Evolutionary conservation across 2,329 filamentous ascomycete species (phyloP), one percentile per base, ranked within the genome.

Genomic region (Colletotrichum chlorophyti): DNA sequence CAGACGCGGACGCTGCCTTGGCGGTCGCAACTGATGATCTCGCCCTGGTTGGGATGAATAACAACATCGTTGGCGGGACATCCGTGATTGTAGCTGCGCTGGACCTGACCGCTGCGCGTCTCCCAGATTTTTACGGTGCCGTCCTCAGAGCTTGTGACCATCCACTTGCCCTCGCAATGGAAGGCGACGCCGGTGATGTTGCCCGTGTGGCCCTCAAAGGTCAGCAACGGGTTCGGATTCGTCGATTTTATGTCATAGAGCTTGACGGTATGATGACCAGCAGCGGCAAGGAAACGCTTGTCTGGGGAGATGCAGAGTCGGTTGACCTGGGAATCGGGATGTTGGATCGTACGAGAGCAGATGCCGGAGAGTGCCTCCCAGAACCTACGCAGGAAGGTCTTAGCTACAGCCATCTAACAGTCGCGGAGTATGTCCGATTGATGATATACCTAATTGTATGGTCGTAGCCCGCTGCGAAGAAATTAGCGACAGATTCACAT

Each of bases 121-220:
- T 97, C 94, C 93, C 93, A 97, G 63, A 97, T 96, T 81, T 96
- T 96, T 70, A 97, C 93, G 1, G 92, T 96, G 67, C 93, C 91
- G 70, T 99, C 95, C 75, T 99, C 95, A 42, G 91, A 96, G 74
- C 91, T 96, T 9, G 95, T 99, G 15, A 98, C 95, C 91, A 99
- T 97, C 95, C 95, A 99, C 78, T 99, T 99, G 10, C 94, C 93
- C 75, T 99, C 95, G 73, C 94, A 98, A 74, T 99, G 95, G 72
- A 99, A 99, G 10, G 93, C 93, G 42, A 99, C 91, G 38, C 95
- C 95, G 0, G 95, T 99, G 71, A 99, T 89, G 69, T 99, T 99
- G 65, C 89, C 92, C 11, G 91, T 95, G 76, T 99, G 95, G 37
- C 95, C 95, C 72, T 98, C 94, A 69, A 99, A 98, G 17, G 90